Conservation (phyloP, 257 asterid species). For the Agastache rugosa region DNA sequence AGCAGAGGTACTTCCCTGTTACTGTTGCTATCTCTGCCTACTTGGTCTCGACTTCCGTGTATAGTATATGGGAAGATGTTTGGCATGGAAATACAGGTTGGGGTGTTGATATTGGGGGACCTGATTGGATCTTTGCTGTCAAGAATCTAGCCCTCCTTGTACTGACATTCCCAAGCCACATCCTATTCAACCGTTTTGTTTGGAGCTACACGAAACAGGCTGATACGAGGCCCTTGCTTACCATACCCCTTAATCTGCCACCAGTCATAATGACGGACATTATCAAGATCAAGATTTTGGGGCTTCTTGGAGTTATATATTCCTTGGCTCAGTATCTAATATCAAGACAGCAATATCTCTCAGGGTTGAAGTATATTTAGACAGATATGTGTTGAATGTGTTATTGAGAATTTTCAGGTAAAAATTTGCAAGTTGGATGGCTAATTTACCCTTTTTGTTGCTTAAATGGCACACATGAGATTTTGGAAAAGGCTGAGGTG, state of each 20-base stretch:
- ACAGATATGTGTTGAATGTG: slow-evolving; percentile 50
- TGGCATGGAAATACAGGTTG: slow-evolving; percentile 87
- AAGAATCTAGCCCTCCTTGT: slow-evolving; percentile 90
- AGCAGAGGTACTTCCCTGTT: slow-evolving; percentile 97
- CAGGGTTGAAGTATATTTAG: slow-evolving; percentile 97
- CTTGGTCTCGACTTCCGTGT: slow-evolving; percentile 67
- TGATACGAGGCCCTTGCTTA: slow-evolving; percentile 67
- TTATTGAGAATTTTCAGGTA: slow-evolving; percentile 37
- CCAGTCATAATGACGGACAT: slow-evolving; percentile 75
- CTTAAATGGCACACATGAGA: slow-evolving; percentile 48
- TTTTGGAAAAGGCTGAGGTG: slow-evolving; percentile 45
- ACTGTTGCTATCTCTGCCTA: slow-evolving; percentile 71
- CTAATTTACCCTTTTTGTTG: slow-evolving; percentile 42
- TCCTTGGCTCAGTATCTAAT: slow-evolving; percentile 86
- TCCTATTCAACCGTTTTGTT: slow-evolving; percentile 86
- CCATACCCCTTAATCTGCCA: slow-evolving; percentile 86
- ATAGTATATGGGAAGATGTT: slow-evolving; percentile 88
- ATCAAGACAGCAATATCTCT: slow-evolving; percentile 79
- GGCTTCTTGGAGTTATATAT: slow-evolving; percentile 89
- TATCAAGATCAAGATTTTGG: slow-evolving; percentile 82
- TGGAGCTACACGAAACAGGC: slow-evolving; percentile 88
- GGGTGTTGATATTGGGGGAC: slow-evolving; percentile 90
- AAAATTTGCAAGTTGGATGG: slow-evolving; percentile 36
- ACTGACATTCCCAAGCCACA: slow-evolving; percentile 87
- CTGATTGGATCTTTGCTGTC: slow-evolving; percentile 87